phyloP scores from a whole-genome alignment of 495 filamentous ascomycete genomes.

The Lasiosphaeria hispida region DNA sequence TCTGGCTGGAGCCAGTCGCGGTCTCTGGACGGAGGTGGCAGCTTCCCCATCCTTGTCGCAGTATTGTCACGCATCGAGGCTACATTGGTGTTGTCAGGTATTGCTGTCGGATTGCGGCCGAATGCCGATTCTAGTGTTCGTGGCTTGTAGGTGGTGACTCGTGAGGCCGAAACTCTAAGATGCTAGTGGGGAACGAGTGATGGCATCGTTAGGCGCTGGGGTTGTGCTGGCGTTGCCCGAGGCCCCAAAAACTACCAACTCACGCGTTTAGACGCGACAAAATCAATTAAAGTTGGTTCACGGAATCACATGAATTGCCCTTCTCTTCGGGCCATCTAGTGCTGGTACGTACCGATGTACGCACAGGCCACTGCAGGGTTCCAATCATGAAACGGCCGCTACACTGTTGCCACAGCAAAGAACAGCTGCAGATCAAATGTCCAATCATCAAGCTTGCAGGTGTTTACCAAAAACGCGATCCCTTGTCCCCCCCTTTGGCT shows the following conservation, averaged over 20 bases:
- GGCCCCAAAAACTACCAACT: constrained; percentile 6
- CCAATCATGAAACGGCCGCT: constrained; percentile 5
- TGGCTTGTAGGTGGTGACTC: too few species aligned
- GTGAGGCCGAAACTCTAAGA: too few species aligned
- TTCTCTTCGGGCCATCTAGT: neutral
- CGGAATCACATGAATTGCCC: constrained; percentile 29
- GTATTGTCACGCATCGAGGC: neutral
- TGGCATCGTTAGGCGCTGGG: neutral
- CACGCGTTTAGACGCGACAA: constrained; percentile 18
- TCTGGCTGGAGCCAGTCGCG: constrained; percentile 23
- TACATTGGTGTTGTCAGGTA: constrained; percentile 1
- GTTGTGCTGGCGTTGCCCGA: constrained; percentile 9
- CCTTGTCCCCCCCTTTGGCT: too few species aligned
- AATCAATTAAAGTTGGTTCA: constrained; percentile 24
- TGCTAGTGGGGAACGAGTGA: neutral
- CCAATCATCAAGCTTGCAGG: constrained; percentile 9
- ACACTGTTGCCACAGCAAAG: constrained; percentile 17
- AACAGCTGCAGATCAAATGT: neutral
- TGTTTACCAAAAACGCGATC: constrained; percentile 27
- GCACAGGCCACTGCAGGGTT: neutral
- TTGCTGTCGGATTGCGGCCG: too few species aligned
- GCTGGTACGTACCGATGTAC: neutral
- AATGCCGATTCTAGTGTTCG: too few species aligned
- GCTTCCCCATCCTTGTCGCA: neutral
- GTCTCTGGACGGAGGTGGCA: neutral